These are phyloP conservation scores for Polyporus arcularius DNA, from an alignment of 768 basidiomycete genomes.

Conservation along the genomic window DNA sequence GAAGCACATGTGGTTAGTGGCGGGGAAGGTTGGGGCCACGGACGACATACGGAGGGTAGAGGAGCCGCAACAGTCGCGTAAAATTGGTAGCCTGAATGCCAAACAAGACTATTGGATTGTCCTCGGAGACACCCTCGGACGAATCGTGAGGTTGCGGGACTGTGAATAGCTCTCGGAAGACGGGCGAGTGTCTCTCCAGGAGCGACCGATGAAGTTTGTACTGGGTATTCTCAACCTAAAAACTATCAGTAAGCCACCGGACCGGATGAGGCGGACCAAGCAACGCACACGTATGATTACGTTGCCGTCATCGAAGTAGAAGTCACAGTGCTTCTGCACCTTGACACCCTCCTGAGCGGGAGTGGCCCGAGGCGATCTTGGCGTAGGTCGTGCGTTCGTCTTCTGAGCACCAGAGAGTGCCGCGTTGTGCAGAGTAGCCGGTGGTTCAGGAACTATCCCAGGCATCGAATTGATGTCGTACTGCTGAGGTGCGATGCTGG, in stretches of 20 bases:
- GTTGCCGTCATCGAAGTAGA: conserved; percentile 22
- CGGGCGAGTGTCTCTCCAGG: conserved; percentile 17
- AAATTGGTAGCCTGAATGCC: conserved; percentile 14
- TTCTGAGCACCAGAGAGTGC: no score
- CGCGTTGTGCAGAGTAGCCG: no score
- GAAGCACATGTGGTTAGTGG: background rate
- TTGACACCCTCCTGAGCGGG: background rate
- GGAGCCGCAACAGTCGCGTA: conserved; percentile 15
- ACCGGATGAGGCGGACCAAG: background rate
- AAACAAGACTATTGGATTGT: conserved; percentile 16
- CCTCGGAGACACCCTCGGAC: conserved; percentile 14
- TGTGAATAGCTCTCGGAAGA: conserved; percentile 17
- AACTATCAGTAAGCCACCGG: background rate
- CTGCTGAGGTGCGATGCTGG: no score
- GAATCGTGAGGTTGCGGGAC: conserved; percentile 16
- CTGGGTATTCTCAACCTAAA: conserved; percentile 11
- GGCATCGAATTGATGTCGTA: no score
- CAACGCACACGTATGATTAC: conserved; percentile 13
- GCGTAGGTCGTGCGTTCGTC: no score
- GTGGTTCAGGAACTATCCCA: no score
- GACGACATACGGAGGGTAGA: conserved; percentile 15
- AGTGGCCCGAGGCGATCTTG: background rate
- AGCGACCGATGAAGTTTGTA: conserved; percentile 21
- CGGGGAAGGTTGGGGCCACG: background rate
- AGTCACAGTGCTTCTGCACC: conserved; percentile 12